A percentile compares a stretch with the other conserved stretches of the same genome.
Evolutionary conservation across 371 early-diverging fungal species (phyloP).

Genomic region (Apophysomyces variabilis): DNA sequence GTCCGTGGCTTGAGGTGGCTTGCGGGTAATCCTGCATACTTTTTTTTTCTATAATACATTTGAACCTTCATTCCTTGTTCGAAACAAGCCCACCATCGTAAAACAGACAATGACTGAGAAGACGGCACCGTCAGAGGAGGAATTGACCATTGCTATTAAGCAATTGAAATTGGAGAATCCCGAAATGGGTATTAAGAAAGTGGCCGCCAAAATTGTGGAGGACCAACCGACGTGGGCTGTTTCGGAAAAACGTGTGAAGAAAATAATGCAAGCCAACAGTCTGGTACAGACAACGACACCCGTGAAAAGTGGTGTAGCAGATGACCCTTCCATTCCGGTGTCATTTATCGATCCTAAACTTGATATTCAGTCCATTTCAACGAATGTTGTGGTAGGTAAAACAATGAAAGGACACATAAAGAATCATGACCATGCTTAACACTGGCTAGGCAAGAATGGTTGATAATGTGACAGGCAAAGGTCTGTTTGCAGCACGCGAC

Average conservation of each 20-base stretch:
- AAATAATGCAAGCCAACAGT: conserved; percentile 52
- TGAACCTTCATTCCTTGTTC: neutral
- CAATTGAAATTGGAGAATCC: conserved; percentile 56
- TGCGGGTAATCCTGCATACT: neutral
- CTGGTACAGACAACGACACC: conserved; percentile 6
- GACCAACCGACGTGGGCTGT: conserved; percentile 63
- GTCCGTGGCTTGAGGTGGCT: conserved; percentile 5
- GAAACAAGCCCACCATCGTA: too few relatives aligned
- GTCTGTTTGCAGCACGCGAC: conserved; percentile 64
- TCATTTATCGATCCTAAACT: conserved; percentile 64
- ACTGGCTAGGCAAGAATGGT: conserved; percentile 53
- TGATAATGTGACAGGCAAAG: conserved; percentile 66
- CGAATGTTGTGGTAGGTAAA: conserved; percentile 36
- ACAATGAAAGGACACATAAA: neutral
- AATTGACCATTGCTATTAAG: conserved; percentile 45
- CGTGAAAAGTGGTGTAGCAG: conserved; percentile 52
- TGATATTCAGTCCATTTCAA: conserved; percentile 47
- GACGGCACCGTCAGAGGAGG: conserved; percentile 42
- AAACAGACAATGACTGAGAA: conserved; percentile 31
- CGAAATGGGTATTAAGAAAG: conserved; percentile 61
- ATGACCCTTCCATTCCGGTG: conserved; percentile 66
- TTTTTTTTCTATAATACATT: conserved; percentile 3
- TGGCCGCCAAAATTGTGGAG: conserved; percentile 47
- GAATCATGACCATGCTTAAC: neutral
- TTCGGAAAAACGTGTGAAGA: conserved; percentile 72